Evolutionary conservation across 2,329 filamentous ascomycete genomes (phyloP), one percentile per base, ranked within the genome.

Genomic region (Pseudocercospora cruenta): DNA sequence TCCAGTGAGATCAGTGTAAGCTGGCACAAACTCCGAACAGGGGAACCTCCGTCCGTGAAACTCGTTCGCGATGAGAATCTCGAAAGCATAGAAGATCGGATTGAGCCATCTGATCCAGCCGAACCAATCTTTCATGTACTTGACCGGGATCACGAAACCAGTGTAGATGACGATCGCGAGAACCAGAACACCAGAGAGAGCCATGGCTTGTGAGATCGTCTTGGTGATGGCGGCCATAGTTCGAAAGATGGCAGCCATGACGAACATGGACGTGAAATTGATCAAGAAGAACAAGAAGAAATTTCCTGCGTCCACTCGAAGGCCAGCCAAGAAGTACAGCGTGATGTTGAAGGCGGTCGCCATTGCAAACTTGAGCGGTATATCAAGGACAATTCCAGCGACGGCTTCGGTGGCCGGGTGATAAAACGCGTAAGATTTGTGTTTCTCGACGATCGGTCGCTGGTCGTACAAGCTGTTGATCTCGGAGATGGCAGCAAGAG

Each of bases 261-360:
- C 72, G 47, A 90, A 82, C 0, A 84, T 88, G 12, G 84, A 82
- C 0, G 84, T 77, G 76, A 87, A 89, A 58, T 87, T 84, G 67
- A 91, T 87, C 0, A 90, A 77, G 66, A 87, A 84, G 71, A 87
- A 86, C 62, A 89, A 88, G 74, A 90, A 91, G 76, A 90, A 91
- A n/a, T 75, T 72, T 12, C 68, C 63, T 7, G 77, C 73, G 63
- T 76, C 72, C 59, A 71, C 60, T 1, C 82, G 2, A 2, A 88
- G 78, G 0, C 81, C 82, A 0, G 83, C 75, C 72, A 89, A 74
- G 71, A 88, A 89, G 75, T 89, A 89, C 2, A 88, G 74, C 14
- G 86, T 80, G 3, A 87, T 64, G 69, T 88, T 86, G 79, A 88
- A 89, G 4, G 78, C 71, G 0, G 80, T 74, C 0, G 83, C 80